Evolutionary conservation across 805 yeast species (phyloP).

Genomic region (Nadsonia fulvescens): DNA sequence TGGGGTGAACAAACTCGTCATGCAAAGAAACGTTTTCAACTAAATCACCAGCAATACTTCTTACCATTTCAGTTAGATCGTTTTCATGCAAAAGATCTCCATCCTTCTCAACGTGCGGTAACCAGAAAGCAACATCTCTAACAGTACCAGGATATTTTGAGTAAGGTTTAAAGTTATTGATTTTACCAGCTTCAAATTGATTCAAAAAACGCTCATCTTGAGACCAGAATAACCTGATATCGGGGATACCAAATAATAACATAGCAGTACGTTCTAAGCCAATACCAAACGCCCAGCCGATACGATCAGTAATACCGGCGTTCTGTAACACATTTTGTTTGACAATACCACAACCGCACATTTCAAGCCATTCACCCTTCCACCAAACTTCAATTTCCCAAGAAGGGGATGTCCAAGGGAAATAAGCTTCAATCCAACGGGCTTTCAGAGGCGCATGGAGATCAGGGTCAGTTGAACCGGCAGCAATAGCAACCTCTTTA

Average conservation of each 20-base stretch:
- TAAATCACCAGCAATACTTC: constrained; percentile 64
- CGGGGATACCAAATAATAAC: constrained; percentile 90
- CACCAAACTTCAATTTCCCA: constrained; percentile 99
- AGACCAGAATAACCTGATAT: constrained; percentile 87
- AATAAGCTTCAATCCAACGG: constrained; percentile 88
- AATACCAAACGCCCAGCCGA: constrained; percentile 97
- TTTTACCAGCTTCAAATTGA: constrained; percentile 52
- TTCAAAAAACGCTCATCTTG: constrained; percentile 52
- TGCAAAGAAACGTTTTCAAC: constrained; percentile 69
- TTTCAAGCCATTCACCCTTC: constrained; percentile 95
- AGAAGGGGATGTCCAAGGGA: constrained; percentile 97
- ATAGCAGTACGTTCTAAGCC: constrained; percentile 92
- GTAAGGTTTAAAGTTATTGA: constrained; percentile 66
- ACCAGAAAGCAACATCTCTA: constrained; percentile 89
- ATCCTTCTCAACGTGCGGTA: constrained; percentile 24
- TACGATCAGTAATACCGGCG: constrained; percentile 42
- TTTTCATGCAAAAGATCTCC: constrained; percentile 47
- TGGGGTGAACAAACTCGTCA: constrained; percentile 77
- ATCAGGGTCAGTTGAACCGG: constrained; percentile 43
- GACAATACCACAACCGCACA: constrained; percentile 91
- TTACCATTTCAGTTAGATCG: constrained; percentile 85
- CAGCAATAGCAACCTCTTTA: constrained; percentile 36
- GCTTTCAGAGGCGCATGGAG: constrained; percentile 61
- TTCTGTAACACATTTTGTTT: constrained; percentile 57
- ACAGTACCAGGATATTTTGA: constrained; percentile 77